Evolutionary conservation across 2,329 filamentous ascomycete species (phyloP).

Genomic region (Phoma herbarum): DNA sequence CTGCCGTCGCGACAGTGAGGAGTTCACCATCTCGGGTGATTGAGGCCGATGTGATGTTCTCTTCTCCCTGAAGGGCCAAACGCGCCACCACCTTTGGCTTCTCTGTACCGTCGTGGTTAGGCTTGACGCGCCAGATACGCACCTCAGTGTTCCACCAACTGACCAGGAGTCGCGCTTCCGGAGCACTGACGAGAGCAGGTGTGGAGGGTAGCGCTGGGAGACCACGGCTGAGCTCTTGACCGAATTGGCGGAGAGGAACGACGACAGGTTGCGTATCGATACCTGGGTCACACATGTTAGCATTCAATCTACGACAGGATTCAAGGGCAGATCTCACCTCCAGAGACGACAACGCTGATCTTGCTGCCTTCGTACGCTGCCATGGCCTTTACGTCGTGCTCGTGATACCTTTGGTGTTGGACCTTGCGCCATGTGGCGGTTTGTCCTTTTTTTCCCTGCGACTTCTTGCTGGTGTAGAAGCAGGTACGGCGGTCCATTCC

Average conservation of each 20-base stretch:
- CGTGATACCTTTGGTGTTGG: constrained; percentile 86
- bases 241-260: constrained; percentile 79
- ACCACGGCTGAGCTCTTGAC: constrained; percentile 80
- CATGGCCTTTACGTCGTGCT: constrained; percentile 95
- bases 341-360: constrained; percentile 88
- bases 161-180: constrained; percentile 77
- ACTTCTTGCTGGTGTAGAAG: constrained; percentile 68
- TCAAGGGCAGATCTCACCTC: constrained; percentile 67
- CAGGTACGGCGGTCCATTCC: constrained; percentile 91
- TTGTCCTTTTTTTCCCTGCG: constrained; percentile 52
- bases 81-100: constrained; percentile 53
- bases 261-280: constrained; percentile 86
- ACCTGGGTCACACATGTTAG: constrained; percentile 59
- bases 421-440: constrained; percentile 75
- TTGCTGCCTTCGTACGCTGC: constrained; percentile 84
- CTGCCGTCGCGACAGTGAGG: constrained; percentile 77
- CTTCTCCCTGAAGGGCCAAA: constrained; percentile 66
- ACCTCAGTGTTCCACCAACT: constrained; percentile 94
- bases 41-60: constrained; percentile 79
- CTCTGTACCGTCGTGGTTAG: constrained; percentile 58
- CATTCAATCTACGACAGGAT: constrained; percentile 38
- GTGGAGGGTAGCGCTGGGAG: constrained; percentile 86
- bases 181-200: constrained; percentile 75
- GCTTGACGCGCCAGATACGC: constrained; percentile 76
- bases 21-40: constrained; percentile 77